A percentile compares a stretch with the other conserved stretches of the same genome.
These are phyloP conservation scores for Rhizophagus sp. DNA, from an alignment of 192 early-diverging fungal species.

Conservation along the genomic window DNA sequence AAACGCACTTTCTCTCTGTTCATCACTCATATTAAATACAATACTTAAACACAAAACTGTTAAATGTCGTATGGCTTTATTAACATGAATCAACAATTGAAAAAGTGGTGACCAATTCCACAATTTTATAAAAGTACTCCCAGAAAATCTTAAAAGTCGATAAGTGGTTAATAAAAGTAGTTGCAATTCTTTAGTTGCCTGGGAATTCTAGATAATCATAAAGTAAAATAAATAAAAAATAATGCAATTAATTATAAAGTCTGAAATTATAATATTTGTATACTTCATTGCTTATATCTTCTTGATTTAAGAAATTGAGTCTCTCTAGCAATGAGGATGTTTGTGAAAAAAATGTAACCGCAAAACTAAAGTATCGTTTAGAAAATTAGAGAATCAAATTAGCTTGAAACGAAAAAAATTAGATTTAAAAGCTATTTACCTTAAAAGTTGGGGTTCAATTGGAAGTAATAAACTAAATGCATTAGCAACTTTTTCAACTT, in stretches of 20 bases:
- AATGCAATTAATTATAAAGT: neutral
- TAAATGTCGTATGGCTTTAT: constrained; percentile 47
- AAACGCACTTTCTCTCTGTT: constrained; percentile 36
- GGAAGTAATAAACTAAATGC: constrained; percentile 64
- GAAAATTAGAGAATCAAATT: constrained; percentile 9
- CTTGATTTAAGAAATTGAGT: constrained; percentile 17
- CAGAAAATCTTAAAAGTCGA: constrained; percentile 52
- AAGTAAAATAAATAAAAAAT: neutral
- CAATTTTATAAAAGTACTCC: constrained; percentile 46
- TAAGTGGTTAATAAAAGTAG: constrained; percentile 52
- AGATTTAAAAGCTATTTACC: constrained; percentile 38
- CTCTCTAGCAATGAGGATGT: constrained; percentile 53
- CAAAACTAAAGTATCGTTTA: constrained; percentile 41
- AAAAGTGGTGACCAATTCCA: constrained; percentile 60
- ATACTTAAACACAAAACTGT: constrained; percentile 46
- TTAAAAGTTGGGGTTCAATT: constrained; percentile 70
- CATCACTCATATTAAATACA: constrained; percentile 53
- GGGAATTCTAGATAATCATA: constrained; percentile 29
- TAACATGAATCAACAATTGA: constrained; percentile 42
- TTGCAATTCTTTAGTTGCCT: constrained; percentile 35
- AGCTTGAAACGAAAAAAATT: constrained; percentile 17
- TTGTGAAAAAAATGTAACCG: constrained; percentile 56
- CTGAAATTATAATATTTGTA: neutral
- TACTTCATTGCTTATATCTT: neutral
- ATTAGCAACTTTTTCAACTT: constrained; percentile 39